Percentiles rank a stretch among this genome's conserved stretches.
Conservation (phyloP, 148 eudicot species). For the Chenopodium suecicum region DNA sequence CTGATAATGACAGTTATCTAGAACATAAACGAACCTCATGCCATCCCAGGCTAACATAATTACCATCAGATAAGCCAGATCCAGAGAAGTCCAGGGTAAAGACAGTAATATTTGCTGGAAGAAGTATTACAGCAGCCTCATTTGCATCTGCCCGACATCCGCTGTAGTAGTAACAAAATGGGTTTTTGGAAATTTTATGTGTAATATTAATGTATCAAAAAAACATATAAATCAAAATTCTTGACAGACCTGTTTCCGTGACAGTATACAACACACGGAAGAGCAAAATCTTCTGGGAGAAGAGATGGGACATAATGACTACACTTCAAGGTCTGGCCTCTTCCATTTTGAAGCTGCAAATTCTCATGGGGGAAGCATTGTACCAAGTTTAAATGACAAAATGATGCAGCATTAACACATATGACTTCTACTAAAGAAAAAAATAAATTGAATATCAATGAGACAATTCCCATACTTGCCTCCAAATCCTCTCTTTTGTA, state of each 20-base stretch:
- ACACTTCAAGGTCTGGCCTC: conserved; percentile 76
- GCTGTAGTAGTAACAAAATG: conserved; percentile 42
- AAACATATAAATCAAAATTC: background rate
- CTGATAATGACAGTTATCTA: background rate
- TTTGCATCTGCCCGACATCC: conserved; percentile 94
- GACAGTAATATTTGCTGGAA: conserved; percentile 79
- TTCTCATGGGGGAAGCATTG: background rate
- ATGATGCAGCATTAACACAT: background rate
- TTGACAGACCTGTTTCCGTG: conserved; percentile 78
- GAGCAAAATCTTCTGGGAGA: conserved; percentile 55
- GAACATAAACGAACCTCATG: conserved; percentile 58
- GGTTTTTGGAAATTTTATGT: background rate
- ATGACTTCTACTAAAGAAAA: background rate
- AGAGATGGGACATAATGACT: conserved; percentile 82
- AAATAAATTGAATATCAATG: conserved; percentile 8
- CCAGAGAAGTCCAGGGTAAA: conserved; percentile 93
- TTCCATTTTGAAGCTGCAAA: conserved; percentile 75
- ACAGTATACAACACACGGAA: conserved; percentile 92
- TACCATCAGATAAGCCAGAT: conserved; percentile 87
- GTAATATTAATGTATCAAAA: background rate
- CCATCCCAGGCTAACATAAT: conserved; percentile 95
- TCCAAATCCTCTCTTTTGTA: conserved; percentile 81
- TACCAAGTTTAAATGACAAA: conserved; percentile 1
- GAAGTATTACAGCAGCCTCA: conserved; percentile 88
- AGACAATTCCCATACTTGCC: conserved; percentile 71